These are phyloP conservation scores for Protomyces inundatus DNA, from an alignment of 1,139 yeast genomes.

Conservation along the genomic window DNA sequence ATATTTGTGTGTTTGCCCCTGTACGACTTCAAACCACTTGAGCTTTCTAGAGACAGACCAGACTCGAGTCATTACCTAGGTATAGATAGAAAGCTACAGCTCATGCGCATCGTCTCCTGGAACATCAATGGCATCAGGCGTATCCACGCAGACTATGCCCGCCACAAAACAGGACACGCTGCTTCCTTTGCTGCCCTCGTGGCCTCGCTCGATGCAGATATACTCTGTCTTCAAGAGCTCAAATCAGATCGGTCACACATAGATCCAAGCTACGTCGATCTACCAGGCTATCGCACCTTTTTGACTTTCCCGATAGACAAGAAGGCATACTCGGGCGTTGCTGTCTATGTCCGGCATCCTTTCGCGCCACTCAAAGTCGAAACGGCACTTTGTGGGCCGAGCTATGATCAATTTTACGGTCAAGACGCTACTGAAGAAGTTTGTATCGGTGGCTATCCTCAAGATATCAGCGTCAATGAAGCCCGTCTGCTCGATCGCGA, in stretches of 20 bases:
- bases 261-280: conserved; percentile 49
- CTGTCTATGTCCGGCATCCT: conserved; percentile 57
- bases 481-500: conserved; percentile 63
- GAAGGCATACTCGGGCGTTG: conserved; percentile 91
- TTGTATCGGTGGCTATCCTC: conserved; percentile 67
- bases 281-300: conserved; percentile 57
- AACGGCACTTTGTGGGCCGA: conserved; percentile 80
- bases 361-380: conserved; percentile 64
- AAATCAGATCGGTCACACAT: conserved; percentile 56
- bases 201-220: conserved; percentile 58
- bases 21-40: too few species aligned
- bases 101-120: conserved; percentile 30
- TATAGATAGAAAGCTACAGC: too few species aligned
- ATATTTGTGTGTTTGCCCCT: too few species aligned
- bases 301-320: conserved; percentile 56
- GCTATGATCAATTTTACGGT: conserved; percentile 36
- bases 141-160: conserved; percentile 4
- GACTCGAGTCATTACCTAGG: too few species aligned
- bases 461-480: conserved; percentile 34
- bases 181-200: conserved; percentile 44
- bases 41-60: too few species aligned
- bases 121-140: conserved; percentile 30
- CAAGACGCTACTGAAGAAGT: conserved; percentile 35
- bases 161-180: conserved; percentile 10
- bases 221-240: conserved; percentile 78